Evolutionary conservation across 768 basidiomycete species (phyloP), one percentile per base, ranked within the genome.

Genomic region (Podaxis rugospora): DNA sequence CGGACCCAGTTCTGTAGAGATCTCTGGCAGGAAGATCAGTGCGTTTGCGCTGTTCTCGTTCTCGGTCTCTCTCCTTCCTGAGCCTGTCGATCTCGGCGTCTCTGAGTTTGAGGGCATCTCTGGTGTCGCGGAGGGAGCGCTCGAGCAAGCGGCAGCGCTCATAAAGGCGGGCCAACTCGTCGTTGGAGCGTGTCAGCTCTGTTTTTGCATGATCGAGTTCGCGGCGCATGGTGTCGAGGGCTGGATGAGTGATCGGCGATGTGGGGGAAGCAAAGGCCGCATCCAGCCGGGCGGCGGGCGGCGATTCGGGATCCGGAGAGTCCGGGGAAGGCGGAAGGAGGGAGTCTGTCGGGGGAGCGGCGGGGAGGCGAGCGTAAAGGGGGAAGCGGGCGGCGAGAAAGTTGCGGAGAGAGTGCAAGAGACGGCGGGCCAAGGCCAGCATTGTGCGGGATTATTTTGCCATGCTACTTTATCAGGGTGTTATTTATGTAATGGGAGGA

Each of bases 101-200:
- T 62, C 83, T 80, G 1, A 76, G 63, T 60, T 78, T 80, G 65
- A 90, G 70, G 51, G 83, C 64, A 11, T 89, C 87, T 53, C 82
- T 78, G 51, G 86, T 83, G 65, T 90, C 88, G 66, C 78, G 82
- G 61, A 91, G 73, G 16, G 84, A 78, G 66, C 76, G 81, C 66
- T 91, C 89, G 52, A 90, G 76, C 68, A 78, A 70, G 70, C 77
- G 82, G 72, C 83, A 87, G 14, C 83, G 80, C 63, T 90, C 89
- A 57, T 87, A 80, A 36, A 87, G 73, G 51, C 80, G 82, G 28
- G 79, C 71, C 21, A 83, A 75, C 53, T 88, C 84, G 58, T 76
- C 72, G 63, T 80, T 80, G 11, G 83, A 78, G 61, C 80, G 80
- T 53, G 80, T 76, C 37, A 86, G 78, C 59, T 86, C 83, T 62